Evolutionary conservation across 192 early-diverging fungal genomes (phyloP).

Genomic region (Lobosporangium transversale): DNA sequence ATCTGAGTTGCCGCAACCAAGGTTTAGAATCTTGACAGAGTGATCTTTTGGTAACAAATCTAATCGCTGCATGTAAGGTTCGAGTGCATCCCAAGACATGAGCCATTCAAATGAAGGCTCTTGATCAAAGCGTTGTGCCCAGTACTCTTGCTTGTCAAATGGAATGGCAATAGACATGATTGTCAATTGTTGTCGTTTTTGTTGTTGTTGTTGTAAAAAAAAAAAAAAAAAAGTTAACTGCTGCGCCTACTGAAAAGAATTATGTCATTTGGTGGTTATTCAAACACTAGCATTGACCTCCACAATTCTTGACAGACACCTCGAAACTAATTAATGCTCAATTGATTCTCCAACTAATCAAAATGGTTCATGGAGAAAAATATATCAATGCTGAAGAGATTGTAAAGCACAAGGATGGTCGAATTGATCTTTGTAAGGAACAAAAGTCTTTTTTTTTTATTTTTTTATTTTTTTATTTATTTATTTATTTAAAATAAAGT

Average conservation of each 20-base stretch:
- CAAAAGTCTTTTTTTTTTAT: not conserved
- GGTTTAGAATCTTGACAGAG: constrained; percentile 22
- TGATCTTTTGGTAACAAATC: constrained; percentile 8
- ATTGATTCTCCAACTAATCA: not conserved
- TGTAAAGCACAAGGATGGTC: constrained; percentile 19
- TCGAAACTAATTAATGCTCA: too few relatives aligned
- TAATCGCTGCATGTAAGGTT: constrained; percentile 4
- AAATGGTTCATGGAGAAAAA: not conserved
- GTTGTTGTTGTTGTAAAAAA: not conserved
- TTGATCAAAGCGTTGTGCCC: constrained; percentile 22
- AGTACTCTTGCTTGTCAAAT: constrained; percentile 35
- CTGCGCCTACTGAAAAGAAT: too few relatives aligned
- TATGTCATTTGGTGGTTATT: too few relatives aligned
- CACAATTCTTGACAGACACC: too few relatives aligned
- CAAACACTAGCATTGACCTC: too few relatives aligned
- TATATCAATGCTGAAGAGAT: constrained; percentile 14
- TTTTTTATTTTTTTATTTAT: not conserved
- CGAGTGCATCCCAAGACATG: constrained; percentile 37
- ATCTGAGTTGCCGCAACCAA: constrained; percentile 39
- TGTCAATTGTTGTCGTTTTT: not conserved
- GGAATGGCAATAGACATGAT: too few relatives aligned
- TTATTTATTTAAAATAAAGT: too few relatives aligned
- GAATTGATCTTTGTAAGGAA: constrained; percentile 28
- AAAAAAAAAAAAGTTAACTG: not conserved
- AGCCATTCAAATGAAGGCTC: constrained; percentile 41